Conservation (phyloP, 225 moss, liverwort and hornwort species). For the Pleurozium schreberi region DNA sequence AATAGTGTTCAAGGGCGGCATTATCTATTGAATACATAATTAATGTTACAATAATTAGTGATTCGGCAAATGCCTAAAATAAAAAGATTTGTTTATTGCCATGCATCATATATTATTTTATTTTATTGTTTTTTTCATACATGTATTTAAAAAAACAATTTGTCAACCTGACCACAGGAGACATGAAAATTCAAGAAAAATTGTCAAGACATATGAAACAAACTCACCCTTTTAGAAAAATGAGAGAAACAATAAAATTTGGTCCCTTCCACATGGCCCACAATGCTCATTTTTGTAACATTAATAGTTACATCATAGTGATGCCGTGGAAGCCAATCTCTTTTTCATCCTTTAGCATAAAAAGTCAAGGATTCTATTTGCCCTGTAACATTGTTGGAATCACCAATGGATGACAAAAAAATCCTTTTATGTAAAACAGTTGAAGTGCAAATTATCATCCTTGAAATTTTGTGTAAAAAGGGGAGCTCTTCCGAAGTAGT, state of each 20-base stretch:
- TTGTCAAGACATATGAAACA: background rate
- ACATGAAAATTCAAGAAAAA: background rate
- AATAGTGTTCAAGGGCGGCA: accelerated
- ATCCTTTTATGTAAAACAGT: no score
- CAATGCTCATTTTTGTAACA: background rate
- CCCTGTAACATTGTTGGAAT: no score
- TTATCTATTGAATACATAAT: background rate
- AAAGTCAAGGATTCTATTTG: background rate
- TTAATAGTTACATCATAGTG: no score
- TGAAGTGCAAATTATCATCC: no score
- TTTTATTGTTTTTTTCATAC: no score
- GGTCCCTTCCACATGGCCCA: background rate
- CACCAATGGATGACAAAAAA: no score
- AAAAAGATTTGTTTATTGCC: accelerated
- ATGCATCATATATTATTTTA: no score
- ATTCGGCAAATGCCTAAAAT: background rate
- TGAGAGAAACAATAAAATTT: background rate
- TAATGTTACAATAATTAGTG: accelerated
- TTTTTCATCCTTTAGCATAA: background rate
- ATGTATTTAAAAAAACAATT: no score
- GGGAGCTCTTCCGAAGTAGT: no score
- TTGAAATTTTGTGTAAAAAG: no score
- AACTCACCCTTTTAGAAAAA: background rate
- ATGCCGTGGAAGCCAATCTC: no score
- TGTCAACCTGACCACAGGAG: accelerated